Evolutionary conservation across 805 yeast genomes (phyloP), one percentile per base, ranked within the genome.

Genomic region (Wickerhamomyces chaumierensis): DNA sequence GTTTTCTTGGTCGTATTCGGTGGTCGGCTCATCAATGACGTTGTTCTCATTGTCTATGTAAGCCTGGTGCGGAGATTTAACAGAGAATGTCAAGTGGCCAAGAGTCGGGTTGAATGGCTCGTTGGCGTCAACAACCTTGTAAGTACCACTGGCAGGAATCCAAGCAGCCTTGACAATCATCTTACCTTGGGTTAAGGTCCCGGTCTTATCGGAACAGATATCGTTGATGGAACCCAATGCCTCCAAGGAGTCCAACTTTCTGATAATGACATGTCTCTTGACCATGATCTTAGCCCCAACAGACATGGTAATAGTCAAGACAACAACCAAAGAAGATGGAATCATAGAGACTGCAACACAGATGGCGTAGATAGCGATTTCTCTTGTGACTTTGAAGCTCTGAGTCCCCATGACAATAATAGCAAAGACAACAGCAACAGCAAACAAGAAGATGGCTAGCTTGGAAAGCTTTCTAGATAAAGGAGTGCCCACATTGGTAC

Each of bases 371-470:
- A 85, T 77, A 13, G 94, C 94, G 29, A 85, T 92, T 48, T 84
- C 86, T 40, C 68, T 73, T 47, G 74, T 77, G n/a, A 85, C 94
- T 12, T 63, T 51, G 58, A 84, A 77, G 43, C 71, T 71, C 59
- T 85, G 94, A 9, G 92, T 75, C 2, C 78, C 94, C 94, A 85
- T 81, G 3, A 83, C 94, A 16, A 86, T 75, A 41, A 86, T 77
- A 2, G 95, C 95, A 53, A 84, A 79, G 1, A 86, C 48, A n/a
- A 85, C 92, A 5, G 95, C 95, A 35, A 85, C 62, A 48, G 68
- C 66, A 47, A 85, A 84, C 35, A 86, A 65, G 33, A 71, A 56
- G 37, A 84, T 72, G 3, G 95, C 94, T 39, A 86, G 65, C 68
- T 80, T 75, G 1, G 95, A 75, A 39, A 86, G 66, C 48, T 75